Evolutionary conservation across 306 rosid genomes (phyloP).

Genomic region (Casuarina cunninghamiana): DNA sequence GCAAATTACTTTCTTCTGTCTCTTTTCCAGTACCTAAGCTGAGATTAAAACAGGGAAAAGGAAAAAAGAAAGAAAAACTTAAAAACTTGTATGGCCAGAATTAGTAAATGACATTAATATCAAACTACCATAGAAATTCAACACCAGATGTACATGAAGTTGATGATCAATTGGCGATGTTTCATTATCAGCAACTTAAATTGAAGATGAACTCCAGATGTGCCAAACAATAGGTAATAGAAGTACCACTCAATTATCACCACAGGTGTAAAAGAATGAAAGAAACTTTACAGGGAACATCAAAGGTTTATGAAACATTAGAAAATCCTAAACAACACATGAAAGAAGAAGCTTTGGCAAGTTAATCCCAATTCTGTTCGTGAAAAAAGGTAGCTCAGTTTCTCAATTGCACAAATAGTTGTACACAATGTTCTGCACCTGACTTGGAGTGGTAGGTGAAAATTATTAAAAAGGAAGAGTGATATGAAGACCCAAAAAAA

Average conservation of each 20-base stretch:
- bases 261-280: background rate
- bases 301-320: background rate
- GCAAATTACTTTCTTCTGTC: conserved; percentile 86
- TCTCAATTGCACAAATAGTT: background rate
- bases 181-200: background rate
- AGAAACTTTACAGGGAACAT: background rate
- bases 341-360: background rate
- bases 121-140: background rate
- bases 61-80: conserved; percentile 21
- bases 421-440: background rate
- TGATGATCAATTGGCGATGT: background rate
- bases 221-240: background rate
- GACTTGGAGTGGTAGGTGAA: background rate
- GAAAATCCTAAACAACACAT: background rate
- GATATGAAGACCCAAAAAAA: background rate
- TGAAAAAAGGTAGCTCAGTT: background rate
- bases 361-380: background rate
- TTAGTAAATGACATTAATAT: background rate
- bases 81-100: background rate
- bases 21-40: conserved; percentile 99
- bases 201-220: background rate
- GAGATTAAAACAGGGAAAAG: conserved; percentile 47
- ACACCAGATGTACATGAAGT: background rate
- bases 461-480: background rate
- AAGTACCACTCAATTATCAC: no score